Base-by-base conservation (phyloP, 208 protist species). In the Herpetomonas tarakana region DNA sequence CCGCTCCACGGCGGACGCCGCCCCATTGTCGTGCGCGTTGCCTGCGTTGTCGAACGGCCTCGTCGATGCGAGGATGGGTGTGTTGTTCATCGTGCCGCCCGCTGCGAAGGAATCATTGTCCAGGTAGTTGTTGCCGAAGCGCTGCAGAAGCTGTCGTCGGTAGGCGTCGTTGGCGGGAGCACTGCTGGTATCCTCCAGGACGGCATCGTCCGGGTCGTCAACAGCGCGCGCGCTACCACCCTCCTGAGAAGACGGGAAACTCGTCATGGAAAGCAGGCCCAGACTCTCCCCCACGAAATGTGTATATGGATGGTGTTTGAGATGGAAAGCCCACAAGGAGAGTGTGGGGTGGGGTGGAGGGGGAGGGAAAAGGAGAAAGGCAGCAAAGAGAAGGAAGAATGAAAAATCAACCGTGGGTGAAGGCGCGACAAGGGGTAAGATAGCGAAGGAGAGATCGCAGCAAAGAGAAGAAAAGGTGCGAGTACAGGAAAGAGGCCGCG, bases 101-200 rank as follows among this genome's bases (percentile, higher is more conserved):
- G 74, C 47, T 25, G 58, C 68, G 49, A 83, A 83, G 58, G 76
- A 83, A 52, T 83, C 73, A 31, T 79, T 83, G 38, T 56, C 71
- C 12, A 26, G 56, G 16, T 21, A 39, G 14, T 25, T 31, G 3
- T 52, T 21, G 35, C 11, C 27, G 26, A 30, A 41, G 19, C 31
- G 45, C 47, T 14, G 27, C n/a, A 35, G 26, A 0, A 46, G 38
- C 2, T 52, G 60, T 2, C 25, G n/a, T 45, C 21, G 35, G 38
- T 51, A 38, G 21, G 52, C n/a, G n/a, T 58, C 50, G 3, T 31
- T 26, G 9, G 3, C 22, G 18, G n/a, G n/a, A n/a, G n/a, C n/a
- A n/a, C n/a, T n/a, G n/a, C n/a, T 14, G 35, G 35, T 41, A 14
- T 14, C 14, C 9, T 41, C 9, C 6, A 41, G 14, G 35, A 6